Percentiles rank a stretch among this genome's conserved stretches.
Conservation (phyloP, 257 asterid genomes). For the Plantago elongata region DNA sequence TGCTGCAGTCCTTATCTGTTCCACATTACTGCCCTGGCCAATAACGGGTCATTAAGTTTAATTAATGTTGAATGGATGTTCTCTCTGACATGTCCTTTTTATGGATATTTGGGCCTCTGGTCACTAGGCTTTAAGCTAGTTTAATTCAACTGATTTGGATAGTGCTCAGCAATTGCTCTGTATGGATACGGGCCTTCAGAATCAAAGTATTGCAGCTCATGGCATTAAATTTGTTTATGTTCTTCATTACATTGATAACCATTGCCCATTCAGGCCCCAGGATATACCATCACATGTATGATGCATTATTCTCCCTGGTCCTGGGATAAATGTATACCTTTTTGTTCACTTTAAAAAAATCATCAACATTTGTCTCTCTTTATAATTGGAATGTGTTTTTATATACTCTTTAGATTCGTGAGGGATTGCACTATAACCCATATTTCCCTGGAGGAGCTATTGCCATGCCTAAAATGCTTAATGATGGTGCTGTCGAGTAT, state of each 20-base stretch:
- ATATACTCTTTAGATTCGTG: constrained; percentile 51
- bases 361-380: background rate
- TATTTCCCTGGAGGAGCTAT: constrained; percentile 89
- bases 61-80: too few species aligned
- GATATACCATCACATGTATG: background rate
- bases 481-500: constrained; percentile 74
- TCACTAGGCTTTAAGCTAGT: background rate
- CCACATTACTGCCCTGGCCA: too few species aligned
- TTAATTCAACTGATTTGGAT: too few species aligned
- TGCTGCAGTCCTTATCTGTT: too few species aligned
- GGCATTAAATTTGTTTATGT: background rate
- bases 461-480: constrained; percentile 88
- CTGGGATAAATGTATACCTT: background rate
- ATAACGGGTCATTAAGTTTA: too few species aligned
- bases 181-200: background rate
- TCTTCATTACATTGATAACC: background rate
- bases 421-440: constrained; percentile 73
- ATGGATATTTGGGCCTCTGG: background rate
- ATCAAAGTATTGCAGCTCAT: background rate
- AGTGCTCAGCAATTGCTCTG: background rate
- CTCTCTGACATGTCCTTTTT: too few species aligned
- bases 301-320: background rate
- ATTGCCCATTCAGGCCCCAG: background rate
- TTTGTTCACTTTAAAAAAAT: background rate
- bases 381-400: background rate